Evolutionary conservation across 2,329 filamentous ascomycete species (phyloP).

Genomic region (Cytospora mali): DNA sequence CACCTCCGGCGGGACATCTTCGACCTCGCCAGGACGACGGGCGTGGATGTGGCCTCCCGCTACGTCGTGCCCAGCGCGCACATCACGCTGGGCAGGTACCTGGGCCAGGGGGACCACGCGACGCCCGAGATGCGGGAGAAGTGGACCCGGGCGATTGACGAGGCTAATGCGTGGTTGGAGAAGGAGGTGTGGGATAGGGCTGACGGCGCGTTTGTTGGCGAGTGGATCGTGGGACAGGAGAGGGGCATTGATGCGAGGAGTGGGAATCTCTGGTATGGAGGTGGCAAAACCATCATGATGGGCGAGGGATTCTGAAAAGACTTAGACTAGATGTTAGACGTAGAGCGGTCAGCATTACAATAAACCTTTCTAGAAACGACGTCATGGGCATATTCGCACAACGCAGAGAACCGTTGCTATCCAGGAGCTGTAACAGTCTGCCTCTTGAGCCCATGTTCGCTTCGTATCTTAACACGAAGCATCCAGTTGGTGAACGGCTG

Average conservation of each 20-base stretch:
- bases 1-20: constrained; percentile 84
- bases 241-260: constrained; percentile 75
- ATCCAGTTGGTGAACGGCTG: background rate
- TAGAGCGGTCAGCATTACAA: background rate
- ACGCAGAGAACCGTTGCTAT: background rate
- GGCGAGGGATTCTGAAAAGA: constrained; percentile 60
- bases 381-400: background rate
- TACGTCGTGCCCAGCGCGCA: constrained; percentile 91
- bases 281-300: constrained; percentile 68
- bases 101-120: constrained; percentile 66
- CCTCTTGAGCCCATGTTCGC: background rate
- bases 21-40: constrained; percentile 59
- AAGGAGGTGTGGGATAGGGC: constrained; percentile 67
- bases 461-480: background rate
- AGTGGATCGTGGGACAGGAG: constrained; percentile 89
- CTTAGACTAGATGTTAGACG: background rate
- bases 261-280: constrained; percentile 85
- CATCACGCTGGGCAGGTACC: constrained; percentile 82
- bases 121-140: constrained; percentile 58
- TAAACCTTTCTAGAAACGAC: background rate
- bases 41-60: constrained; percentile 72
- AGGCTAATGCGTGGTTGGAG: constrained; percentile 76
- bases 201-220: constrained; percentile 54
- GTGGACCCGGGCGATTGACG: constrained; percentile 73
- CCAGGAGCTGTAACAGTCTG: background rate